These are phyloP conservation scores for Blastomyces emzantsi DNA, from an alignment of 2,329 filamentous ascomycete genomes.

Conservation along the genomic window DNA sequence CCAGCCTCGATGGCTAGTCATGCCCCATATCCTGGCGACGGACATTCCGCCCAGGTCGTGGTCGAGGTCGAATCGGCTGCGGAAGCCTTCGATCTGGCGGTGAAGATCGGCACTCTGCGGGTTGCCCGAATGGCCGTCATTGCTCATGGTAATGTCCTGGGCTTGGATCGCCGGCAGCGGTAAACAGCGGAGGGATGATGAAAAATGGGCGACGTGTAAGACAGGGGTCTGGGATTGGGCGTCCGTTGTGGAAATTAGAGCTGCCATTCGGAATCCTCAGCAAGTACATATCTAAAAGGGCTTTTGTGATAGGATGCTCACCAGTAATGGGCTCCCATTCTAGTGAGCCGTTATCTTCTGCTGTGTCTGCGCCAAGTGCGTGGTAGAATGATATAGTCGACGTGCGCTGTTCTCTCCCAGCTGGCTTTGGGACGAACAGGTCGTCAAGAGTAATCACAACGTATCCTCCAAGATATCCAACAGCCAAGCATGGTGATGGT, in stretches of 20 bases:
- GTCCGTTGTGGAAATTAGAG: constrained; percentile 1
- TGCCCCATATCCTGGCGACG: constrained; percentile 46
- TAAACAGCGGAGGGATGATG: constrained; percentile 1
- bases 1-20: constrained; percentile 36
- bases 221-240: not conserved
- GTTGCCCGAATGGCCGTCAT: not conserved
- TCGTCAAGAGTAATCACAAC: constrained; percentile 16
- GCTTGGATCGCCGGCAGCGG: not conserved
- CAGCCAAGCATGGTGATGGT: constrained; percentile 21
- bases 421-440: not conserved
- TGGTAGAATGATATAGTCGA: constrained; percentile 2
- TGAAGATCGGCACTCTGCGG: constrained; percentile 22
- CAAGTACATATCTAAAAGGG: not conserved
- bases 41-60: constrained; percentile 43
- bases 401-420: not conserved
- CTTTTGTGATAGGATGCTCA: constrained; percentile 11
- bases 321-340: constrained; percentile 29
- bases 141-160: not conserved
- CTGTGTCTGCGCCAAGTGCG: not conserved
- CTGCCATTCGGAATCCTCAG: not conserved
- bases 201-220: not conserved
- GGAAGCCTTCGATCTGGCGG: constrained; percentile 24
- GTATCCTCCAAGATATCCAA: constrained; percentile 22
- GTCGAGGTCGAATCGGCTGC: constrained; percentile 41
- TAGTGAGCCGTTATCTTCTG: not conserved